phyloP scores from a whole-genome alignment of 495 filamentous ascomycete genomes.

The Neurospora sp. region DNA sequence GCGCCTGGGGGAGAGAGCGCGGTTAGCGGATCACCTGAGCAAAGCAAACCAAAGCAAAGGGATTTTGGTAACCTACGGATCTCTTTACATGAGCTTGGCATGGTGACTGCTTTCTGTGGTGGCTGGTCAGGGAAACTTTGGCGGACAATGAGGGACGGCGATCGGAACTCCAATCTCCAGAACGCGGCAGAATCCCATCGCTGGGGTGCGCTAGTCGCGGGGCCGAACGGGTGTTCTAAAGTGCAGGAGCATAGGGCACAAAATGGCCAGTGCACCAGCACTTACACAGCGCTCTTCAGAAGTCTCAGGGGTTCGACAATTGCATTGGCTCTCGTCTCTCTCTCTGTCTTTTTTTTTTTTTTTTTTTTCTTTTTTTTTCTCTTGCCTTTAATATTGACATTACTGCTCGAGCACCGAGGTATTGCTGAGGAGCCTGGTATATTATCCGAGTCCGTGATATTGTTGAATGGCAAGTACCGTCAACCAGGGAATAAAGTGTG shows the following conservation, averaged over 20 bases:
- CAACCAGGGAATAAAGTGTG: neutral
- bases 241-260: neutral
- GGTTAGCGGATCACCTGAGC: neutral
- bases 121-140: neutral
- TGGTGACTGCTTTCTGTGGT: conserved; percentile 30
- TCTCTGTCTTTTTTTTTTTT: neutral
- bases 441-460: neutral
- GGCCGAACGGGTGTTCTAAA: neutral
- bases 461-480: neutral
- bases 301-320: neutral
- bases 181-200: neutral
- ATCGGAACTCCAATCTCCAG: neutral
- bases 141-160: neutral
- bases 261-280: neutral
- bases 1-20: conserved; percentile 49
- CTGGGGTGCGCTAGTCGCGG: neutral
- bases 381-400: neutral
- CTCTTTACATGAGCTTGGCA: conserved; percentile 95
- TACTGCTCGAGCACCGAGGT: neutral
- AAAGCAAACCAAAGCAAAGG: neutral
- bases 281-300: neutral
- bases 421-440: neutral
- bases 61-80: conserved; percentile 55
- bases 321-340: neutral
- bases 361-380: too few species aligned